Evolutionary conservation across 768 basidiomycete species (phyloP).

Genomic region (Russula griseocarnosa): DNA sequence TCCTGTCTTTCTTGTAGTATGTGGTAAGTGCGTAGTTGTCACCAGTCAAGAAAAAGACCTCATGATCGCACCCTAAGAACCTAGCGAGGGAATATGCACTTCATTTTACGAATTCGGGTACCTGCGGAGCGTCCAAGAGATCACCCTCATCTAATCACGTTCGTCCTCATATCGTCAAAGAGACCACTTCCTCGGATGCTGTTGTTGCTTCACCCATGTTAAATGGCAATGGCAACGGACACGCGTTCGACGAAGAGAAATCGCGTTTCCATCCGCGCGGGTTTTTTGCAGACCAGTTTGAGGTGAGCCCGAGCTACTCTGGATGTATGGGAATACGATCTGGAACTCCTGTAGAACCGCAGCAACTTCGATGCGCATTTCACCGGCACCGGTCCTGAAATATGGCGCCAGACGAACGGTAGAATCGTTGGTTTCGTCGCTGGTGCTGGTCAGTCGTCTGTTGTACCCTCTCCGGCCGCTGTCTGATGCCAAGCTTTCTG

Average conservation of each 20-base stretch:
- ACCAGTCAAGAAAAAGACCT: too few species aligned
- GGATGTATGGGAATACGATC: neutral
- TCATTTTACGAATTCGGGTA: conserved; percentile 55
- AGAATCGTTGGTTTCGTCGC: conserved; percentile 78
- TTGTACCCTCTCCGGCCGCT: neutral
- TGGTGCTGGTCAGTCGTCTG: conserved; percentile 63
- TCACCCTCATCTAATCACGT: conserved; percentile 11
- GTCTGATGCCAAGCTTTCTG: conserved; percentile 30
- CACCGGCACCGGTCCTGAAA: conserved; percentile 88
- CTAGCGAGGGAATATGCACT: conserved; percentile 76
- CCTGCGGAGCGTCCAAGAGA: conserved; percentile 21
- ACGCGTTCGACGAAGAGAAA: conserved; percentile 39
- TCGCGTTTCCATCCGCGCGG: conserved; percentile 60
- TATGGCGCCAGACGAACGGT: conserved; percentile 90
- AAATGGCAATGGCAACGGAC: conserved; percentile 32
- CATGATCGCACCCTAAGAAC: conserved; percentile 52
- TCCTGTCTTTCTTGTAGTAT: conserved; percentile 24
- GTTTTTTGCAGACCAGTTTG: conserved; percentile 96
- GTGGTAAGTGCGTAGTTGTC: conserved; percentile 38
- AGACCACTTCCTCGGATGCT: conserved; percentile 47
- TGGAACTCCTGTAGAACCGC: conserved; percentile 51
- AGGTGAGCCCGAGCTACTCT: conserved; percentile 39
- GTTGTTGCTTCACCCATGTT: conserved; percentile 48
- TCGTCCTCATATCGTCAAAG: conserved; percentile 31
- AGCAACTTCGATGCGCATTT: conserved; percentile 91